These are phyloP conservation scores for Trametopsis cervina DNA, from an alignment of 768 basidiomycete species.

Conservation along the genomic window DNA sequence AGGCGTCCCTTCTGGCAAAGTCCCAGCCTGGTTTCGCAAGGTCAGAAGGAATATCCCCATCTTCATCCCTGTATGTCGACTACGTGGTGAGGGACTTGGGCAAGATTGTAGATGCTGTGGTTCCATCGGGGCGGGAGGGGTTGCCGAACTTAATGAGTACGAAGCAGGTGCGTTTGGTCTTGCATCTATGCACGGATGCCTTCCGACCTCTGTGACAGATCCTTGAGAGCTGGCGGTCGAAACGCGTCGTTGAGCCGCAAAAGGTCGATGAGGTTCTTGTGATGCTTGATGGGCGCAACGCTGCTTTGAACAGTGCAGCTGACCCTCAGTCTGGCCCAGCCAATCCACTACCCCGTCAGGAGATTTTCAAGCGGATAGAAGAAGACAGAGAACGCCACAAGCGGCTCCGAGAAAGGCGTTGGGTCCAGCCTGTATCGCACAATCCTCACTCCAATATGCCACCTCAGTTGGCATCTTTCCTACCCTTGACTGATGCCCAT, in stretches of 20 bases:
- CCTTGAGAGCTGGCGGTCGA: conserved; percentile 84
- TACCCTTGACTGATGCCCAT: conserved; percentile 45
- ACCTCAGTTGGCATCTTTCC: conserved; percentile 49
- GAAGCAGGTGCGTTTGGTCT: conserved; percentile 54
- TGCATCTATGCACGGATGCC: no score
- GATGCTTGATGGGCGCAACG: conserved; percentile 43
- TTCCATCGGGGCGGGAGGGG: conserved; percentile 83
- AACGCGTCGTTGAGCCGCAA: conserved; percentile 76
- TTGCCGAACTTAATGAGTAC: conserved; percentile 83
- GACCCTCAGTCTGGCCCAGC: conserved; percentile 19
- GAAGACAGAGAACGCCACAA: conserved; percentile 92
- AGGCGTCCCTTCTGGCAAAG: conserved; percentile 64
- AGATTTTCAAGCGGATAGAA: conserved; percentile 81
- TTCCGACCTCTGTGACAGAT: conserved; percentile 43
- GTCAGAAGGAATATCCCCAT: conserved; percentile 27
- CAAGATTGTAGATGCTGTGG: conserved; percentile 77
- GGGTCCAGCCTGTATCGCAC: conserved; percentile 77
- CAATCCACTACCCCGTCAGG: conserved; percentile 35
- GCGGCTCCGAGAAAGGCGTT: conserved; percentile 81
- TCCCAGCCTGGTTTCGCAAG: conserved; percentile 41
- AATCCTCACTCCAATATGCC: conserved; percentile 33
- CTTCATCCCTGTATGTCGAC: conserved; percentile 59
- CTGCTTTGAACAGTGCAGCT: conserved; percentile 14
- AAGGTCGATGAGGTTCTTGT: conserved; percentile 66
- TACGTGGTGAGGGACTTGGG: conserved; percentile 73